Conservation (phyloP, 345 rosid genomes). For the Hevea brasiliensis region DNA sequence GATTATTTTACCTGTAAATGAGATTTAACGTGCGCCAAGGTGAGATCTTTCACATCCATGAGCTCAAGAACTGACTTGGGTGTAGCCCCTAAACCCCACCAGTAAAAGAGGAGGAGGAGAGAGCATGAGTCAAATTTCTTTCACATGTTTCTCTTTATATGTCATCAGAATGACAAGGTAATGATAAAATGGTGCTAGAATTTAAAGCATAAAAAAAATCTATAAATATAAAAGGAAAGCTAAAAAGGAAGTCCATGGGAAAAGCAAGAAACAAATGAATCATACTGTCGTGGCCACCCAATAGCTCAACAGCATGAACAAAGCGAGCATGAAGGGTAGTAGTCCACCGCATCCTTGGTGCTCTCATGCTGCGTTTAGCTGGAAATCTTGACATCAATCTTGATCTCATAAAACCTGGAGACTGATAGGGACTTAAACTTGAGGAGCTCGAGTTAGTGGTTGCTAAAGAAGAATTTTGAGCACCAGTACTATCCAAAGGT, state of each 20-base stretch:
- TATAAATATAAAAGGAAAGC: neutral
- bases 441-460: slow-evolving; percentile 25
- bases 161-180: neutral
- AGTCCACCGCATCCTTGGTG: slow-evolving; percentile 98
- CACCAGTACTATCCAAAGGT: slow-evolving; percentile 21
- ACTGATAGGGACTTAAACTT: slow-evolving; percentile 40
- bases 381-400: slow-evolving; percentile 67
- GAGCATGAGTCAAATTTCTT: slow-evolving; percentile 18
- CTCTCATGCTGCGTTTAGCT: slow-evolving; percentile 55
- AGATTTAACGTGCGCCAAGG: slow-evolving; percentile 97
- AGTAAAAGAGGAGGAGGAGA: slow-evolving; percentile 11
- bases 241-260: neutral
- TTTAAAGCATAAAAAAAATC: neutral
- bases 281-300: slow-evolving; percentile 99
- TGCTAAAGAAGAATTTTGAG: slow-evolving; percentile 20
- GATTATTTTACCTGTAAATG: slow-evolving; percentile 74
- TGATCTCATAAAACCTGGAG: slow-evolving; percentile 62
- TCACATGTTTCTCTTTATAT: slow-evolving; percentile 2
- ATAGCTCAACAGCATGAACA: slow-evolving; percentile 96
- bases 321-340: slow-evolving; percentile 95
- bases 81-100: slow-evolving; percentile 66
- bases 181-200: neutral
- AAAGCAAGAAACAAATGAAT: slow-evolving; percentile 9
- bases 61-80: slow-evolving; percentile 98
- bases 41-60: slow-evolving; percentile 99